Evolutionary conservation across 2,329 filamentous ascomycete species (phyloP).

Genomic region (Colletotrichum lentis): DNA sequence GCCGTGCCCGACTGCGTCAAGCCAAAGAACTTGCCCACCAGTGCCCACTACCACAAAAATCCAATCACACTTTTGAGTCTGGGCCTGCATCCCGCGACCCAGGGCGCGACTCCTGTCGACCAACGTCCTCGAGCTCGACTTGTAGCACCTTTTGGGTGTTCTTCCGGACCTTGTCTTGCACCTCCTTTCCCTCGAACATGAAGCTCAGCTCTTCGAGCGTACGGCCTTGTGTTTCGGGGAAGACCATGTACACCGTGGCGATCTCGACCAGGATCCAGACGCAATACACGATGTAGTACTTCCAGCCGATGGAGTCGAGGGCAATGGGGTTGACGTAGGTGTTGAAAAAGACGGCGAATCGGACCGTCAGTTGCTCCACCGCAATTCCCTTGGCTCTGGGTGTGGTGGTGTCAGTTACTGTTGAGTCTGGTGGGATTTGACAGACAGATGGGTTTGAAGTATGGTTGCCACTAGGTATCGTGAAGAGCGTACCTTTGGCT

Average conservation of each 20-base stretch:
- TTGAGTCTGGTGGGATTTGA: neutral
- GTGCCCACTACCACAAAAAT: too few species aligned
- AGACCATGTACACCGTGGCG: constrained; percentile 76
- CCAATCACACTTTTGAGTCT: constrained; percentile 4
- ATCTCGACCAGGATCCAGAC: constrained; percentile 55
- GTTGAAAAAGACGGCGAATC: constrained; percentile 55
- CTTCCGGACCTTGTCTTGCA: constrained; percentile 35
- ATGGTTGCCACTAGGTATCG: neutral
- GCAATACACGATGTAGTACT: constrained; percentile 55
- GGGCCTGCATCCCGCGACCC: neutral
- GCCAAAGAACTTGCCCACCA: too few species aligned
- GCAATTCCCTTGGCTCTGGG: constrained; percentile 49
- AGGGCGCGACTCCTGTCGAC: neutral
- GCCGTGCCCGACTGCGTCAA: neutral
- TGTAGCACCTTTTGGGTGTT: constrained; percentile 38
- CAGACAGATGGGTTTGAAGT: rapidly evolving
- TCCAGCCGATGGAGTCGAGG: constrained; percentile 51
- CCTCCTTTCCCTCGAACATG: constrained; percentile 39
- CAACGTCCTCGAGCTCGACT: constrained; percentile 28
- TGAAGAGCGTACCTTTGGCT: constrained; percentile 40
- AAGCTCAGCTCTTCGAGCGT: constrained; percentile 73
- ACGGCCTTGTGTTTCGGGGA: constrained; percentile 84
- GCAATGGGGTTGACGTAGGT: constrained; percentile 58
- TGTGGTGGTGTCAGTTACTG: neutral
- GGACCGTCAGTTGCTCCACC: constrained; percentile 50